These are phyloP conservation scores for Trypanosoma congolense DNA, from an alignment of 208 protist species.

Conservation along the genomic window DNA sequence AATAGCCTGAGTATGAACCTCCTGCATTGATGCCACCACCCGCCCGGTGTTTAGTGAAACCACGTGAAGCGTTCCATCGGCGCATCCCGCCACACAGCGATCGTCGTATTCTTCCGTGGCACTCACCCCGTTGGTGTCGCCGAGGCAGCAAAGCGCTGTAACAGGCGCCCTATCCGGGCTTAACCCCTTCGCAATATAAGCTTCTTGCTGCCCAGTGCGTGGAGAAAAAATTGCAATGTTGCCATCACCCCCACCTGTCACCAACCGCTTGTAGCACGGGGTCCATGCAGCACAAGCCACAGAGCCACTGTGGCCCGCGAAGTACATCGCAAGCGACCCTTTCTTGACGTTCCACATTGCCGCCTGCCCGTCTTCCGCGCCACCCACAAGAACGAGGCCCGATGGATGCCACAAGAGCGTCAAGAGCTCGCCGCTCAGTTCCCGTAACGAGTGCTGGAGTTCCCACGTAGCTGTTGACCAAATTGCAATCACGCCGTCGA, in stretches of 20 bases:
- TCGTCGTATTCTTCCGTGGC: constrained; percentile 36
- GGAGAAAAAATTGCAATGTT: constrained; percentile 89
- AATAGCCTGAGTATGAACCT: constrained; percentile 79
- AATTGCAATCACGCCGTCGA: constrained; percentile 64
- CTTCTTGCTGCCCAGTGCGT: constrained; percentile 75
- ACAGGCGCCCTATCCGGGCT: constrained; percentile 69
- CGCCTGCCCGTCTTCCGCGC: constrained; percentile 85
- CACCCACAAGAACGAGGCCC: constrained; percentile 86
- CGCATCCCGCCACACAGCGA: constrained; percentile 75
- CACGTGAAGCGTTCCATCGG: constrained; percentile 81
- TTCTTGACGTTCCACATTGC: constrained; percentile 93
- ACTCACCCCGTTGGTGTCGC: neutral
- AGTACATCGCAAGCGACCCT: constrained; percentile 87
- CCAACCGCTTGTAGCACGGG: constrained; percentile 79
- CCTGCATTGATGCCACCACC: constrained; percentile 49
- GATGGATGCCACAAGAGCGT: constrained; percentile 92
- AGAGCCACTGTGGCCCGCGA: constrained; percentile 84
- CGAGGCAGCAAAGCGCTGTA: constrained; percentile 43
- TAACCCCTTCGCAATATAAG: constrained; percentile 57
- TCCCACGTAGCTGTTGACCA: constrained; percentile 85
- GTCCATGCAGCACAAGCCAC: constrained; percentile 85
- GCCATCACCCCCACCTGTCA: constrained; percentile 90
- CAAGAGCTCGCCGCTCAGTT: constrained; percentile 80
- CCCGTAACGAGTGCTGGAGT: constrained; percentile 59
- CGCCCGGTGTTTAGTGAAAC: constrained; percentile 65